phyloP scores from a whole-genome alignment of 306 rosid species.

The Acacia melanoxylon region DNA sequence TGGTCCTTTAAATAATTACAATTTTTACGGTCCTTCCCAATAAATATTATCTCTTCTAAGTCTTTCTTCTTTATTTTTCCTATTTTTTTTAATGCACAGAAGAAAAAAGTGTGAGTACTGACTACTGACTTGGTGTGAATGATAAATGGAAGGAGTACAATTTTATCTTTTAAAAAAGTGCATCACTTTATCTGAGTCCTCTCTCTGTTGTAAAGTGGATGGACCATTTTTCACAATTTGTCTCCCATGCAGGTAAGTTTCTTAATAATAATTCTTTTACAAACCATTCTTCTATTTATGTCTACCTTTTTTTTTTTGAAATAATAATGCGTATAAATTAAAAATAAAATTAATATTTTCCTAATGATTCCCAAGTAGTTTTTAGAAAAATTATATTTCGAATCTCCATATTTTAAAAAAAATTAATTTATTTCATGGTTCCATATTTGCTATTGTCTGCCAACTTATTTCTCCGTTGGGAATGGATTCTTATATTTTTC shows the following conservation, averaged over 20 bases:
- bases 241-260: background rate
- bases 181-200: constrained; percentile 4
- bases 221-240: constrained; percentile 15
- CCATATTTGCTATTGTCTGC: background rate
- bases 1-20: no score
- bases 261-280: background rate
- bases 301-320: background rate
- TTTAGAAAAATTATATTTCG: background rate
- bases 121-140: no score
- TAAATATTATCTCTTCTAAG: no score
- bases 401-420: background rate
- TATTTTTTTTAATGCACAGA: no score
- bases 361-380: no score
- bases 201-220: background rate
- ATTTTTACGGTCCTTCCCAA: no score
- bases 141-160: no score
- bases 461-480: background rate
- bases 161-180: background rate
- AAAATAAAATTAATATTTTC: no score
- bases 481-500: background rate
- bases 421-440: background rate
- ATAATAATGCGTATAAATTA: no score
- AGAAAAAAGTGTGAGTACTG: no score
- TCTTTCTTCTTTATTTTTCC: no score
- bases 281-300: background rate